A percentile compares a stretch with the other conserved stretches of the same genome.
phyloP scores from a whole-genome alignment of 2,329 filamentous ascomycete genomes.

The Plectosphaerella plurivora region DNA sequence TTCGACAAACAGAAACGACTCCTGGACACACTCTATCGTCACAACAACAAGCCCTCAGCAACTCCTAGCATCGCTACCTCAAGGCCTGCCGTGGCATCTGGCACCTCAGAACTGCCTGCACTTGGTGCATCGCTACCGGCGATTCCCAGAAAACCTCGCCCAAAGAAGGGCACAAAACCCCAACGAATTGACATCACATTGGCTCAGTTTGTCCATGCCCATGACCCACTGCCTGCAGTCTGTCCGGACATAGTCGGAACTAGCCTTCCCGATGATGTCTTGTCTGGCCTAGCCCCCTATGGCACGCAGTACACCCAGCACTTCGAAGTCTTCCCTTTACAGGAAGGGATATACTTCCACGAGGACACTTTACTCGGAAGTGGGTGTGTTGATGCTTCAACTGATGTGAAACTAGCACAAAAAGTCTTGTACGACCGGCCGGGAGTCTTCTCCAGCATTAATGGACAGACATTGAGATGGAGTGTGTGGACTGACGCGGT shows the following conservation, averaged over 20 bases:
- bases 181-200: conserved; percentile 42
- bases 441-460: conserved; percentile 38
- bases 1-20: conserved; percentile 49
- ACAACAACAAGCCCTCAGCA: conserved; percentile 7
- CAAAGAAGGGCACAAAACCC: conserved; percentile 40
- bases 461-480: conserved; percentile 48
- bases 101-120: too few species aligned
- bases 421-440: conserved; percentile 24
- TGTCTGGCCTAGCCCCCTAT: conserved; percentile 51
- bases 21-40: conserved; percentile 50
- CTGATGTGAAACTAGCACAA: conserved; percentile 22
- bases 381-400: conserved; percentile 39
- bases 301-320: conserved; percentile 58
- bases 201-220: conserved; percentile 47
- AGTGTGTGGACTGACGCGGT: conserved; percentile 50
- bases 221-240: conserved; percentile 26
- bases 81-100: too few species aligned
- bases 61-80: conserved; percentile 2
- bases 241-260: conserved; percentile 55
- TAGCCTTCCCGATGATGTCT: conserved; percentile 53
- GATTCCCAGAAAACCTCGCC: conserved; percentile 10
- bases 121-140: too few species aligned
- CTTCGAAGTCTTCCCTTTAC: conserved; percentile 58
- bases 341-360: conserved; percentile 53
- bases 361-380: conserved; percentile 54